These are phyloP conservation scores for Themeda triandra DNA, from an alignment of 176 grass and related monocot species.

Conservation along the genomic window DNA sequence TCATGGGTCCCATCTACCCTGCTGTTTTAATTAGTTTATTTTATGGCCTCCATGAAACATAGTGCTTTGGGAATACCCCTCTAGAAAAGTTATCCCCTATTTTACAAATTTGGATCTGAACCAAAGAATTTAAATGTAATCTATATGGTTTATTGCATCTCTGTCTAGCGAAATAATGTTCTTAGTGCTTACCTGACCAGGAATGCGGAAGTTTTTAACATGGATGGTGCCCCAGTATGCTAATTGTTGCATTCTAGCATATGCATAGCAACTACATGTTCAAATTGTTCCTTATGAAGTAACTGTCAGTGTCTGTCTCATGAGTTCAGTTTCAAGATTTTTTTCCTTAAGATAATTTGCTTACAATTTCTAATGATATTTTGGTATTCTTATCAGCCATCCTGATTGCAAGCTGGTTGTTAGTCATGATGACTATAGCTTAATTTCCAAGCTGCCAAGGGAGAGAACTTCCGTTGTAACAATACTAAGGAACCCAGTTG, in stretches of 20 bases:
- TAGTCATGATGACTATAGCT: slow-evolving; percentile 98
- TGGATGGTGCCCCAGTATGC: not conserved
- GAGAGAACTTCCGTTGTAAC: slow-evolving; percentile 90
- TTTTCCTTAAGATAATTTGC: not conserved
- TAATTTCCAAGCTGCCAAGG: slow-evolving; percentile 81
- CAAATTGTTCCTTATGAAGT: too few relatives aligned
- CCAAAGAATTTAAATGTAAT: not conserved
- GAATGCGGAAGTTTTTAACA: not conserved
- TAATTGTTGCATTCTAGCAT: not conserved
- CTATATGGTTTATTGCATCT: not conserved
- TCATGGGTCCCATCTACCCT: not conserved
- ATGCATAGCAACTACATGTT: too few relatives aligned
- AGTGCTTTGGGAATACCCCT: too few relatives aligned
- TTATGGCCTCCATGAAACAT: not conserved
- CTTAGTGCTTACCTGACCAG: not conserved
- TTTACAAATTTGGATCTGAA: not conserved
- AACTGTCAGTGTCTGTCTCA: too few relatives aligned
- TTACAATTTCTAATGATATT: slow-evolving; percentile 17
- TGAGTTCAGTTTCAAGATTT: too few relatives aligned
- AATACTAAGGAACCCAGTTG: slow-evolving; percentile 85
- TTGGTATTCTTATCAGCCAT: slow-evolving; percentile 47
- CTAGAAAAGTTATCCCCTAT: not conserved
- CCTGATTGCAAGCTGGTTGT: slow-evolving; percentile 93
- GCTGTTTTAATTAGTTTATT: not conserved
- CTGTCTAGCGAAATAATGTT: not conserved